Base-by-base conservation (phyloP, 768 basidiomycete genomes). In the Mycena galopus region DNA sequence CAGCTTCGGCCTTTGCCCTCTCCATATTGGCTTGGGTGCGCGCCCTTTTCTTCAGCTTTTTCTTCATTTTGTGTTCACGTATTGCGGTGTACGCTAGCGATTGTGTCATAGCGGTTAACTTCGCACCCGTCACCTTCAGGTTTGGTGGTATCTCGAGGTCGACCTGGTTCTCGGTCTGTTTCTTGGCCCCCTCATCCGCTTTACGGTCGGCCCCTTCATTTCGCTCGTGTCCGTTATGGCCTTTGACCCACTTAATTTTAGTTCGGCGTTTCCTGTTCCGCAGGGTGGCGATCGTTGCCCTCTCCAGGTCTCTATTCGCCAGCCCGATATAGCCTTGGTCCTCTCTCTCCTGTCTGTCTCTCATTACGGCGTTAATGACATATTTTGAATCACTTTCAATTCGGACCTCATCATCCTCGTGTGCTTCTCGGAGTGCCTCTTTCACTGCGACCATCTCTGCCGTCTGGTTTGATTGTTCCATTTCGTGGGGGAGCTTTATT, bases 161-260 rank as follows among this genome's bases (percentile, higher is more conserved):
- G 2, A 62, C 11, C 0, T 29, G 32, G 10, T 75, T 66, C 0
- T 17, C 4, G 1, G 3, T 21, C 1, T 27, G 30, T 16, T 75
- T 76, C 0, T 35, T 30, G 0, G 75, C 69, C 12, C 77, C 80
- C 35, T 65, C 61, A 8, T 56, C 44, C 0, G 80, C 81, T 1
- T 71, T 71, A 6, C 9, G 33, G 51, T 80, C 77, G 9, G 80
- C 79, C 11, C 42, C 75, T 62, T 79, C 75, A 32, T 80, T 80
- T 4, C 77, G 70, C 19, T 30, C 32, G 25, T 69, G 23, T 6
- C 74, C 74, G 14, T 27, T 67, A 32, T 79, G 79, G 4, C 78
- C 81, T 75, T 81, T 80, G 0, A 80, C 78, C 78, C 79, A 78
- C 32, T 53, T 56, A 6, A 82, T 56, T 16, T 50, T 10, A 0